phyloP scores from a whole-genome alignment of 441 rosid genomes.

The Populus hybrid region DNA sequence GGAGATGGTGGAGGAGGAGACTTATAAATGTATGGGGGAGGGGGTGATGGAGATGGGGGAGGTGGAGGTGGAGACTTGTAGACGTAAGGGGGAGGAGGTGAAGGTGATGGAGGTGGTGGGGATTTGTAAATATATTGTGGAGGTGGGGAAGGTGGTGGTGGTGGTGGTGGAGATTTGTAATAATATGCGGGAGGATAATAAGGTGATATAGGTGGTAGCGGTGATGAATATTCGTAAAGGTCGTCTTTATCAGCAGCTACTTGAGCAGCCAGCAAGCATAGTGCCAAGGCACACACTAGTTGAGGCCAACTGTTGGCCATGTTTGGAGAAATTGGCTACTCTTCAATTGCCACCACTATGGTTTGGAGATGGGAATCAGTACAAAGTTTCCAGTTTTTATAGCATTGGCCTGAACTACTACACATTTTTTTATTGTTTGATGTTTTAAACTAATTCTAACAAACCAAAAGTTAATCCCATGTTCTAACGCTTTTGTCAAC shows the following conservation, averaged over 20 bases:
- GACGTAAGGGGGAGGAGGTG: too few species aligned
- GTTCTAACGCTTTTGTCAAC: background rate
- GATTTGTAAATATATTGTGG: too few species aligned
- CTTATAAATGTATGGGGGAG: too few species aligned
- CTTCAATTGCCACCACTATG: background rate
- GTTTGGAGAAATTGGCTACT: background rate
- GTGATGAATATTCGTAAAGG: background rate
- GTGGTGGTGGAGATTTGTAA: too few species aligned
- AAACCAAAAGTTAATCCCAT: too few species aligned
- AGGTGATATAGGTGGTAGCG: background rate
- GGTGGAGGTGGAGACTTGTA: too few species aligned
- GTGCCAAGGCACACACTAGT: constrained; percentile 20
- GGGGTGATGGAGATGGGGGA: too few species aligned
- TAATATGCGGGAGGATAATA: background rate
- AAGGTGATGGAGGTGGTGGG: too few species aligned
- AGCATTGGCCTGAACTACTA: background rate
- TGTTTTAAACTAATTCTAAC: background rate
- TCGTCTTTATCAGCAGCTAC: constrained; percentile 15
- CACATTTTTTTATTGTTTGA: background rate
- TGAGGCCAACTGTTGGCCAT: constrained; percentile 31
- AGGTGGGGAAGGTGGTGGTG: too few species aligned
- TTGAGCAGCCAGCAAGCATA: constrained; percentile 15
- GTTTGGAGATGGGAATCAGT: background rate
- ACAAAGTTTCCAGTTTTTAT: background rate
- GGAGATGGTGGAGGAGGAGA: too few species aligned